These are phyloP conservation scores for Fermentozyma sake DNA, from an alignment of 1,139 yeast genomes.

Conservation along the genomic window DNA sequence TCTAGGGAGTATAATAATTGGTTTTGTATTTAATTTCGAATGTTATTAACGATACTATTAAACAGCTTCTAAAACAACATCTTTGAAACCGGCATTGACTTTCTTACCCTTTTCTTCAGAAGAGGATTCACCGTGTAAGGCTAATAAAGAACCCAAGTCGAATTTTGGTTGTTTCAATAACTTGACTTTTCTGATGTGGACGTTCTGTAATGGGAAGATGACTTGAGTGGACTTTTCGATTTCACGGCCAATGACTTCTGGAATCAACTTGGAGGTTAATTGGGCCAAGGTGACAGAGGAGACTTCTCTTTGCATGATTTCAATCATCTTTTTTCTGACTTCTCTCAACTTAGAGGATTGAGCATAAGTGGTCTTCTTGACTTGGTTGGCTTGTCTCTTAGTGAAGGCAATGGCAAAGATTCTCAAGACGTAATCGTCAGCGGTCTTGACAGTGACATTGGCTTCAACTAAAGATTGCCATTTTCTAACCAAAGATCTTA, in stretches of 20 bases:
- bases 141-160: conserved; percentile 48
- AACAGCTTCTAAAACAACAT: conserved; percentile 69
- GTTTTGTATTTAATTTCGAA: conserved; percentile 11
- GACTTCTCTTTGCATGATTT: conserved; percentile 51
- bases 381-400: conserved; percentile 50
- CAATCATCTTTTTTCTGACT: conserved; percentile 49
- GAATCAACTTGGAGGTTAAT: conserved; percentile 48
- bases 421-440: conserved; percentile 49
- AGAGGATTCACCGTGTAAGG: conserved; percentile 80
- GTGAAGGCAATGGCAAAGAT: conserved; percentile 51
- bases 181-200: conserved; percentile 51
- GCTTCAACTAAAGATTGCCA: conserved; percentile 54
- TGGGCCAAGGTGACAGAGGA: conserved; percentile 48
- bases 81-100: conserved; percentile 81
- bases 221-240: conserved; percentile 50
- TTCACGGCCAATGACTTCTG: conserved; percentile 52
- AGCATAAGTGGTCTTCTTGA: conserved; percentile 49
- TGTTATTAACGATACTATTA: conserved; percentile 17
- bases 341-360: conserved; percentile 49
- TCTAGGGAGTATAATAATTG: too few relatives aligned
- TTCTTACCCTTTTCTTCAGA: conserved; percentile 84
- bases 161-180: conserved; percentile 51
- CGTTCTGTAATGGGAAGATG: conserved; percentile 49
- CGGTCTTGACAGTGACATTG: conserved; percentile 47
- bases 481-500: conserved; percentile 50